Base-by-base conservation (phyloP, 1,284 basidiomycete species). In the Papiliotrema fonsecae region DNA sequence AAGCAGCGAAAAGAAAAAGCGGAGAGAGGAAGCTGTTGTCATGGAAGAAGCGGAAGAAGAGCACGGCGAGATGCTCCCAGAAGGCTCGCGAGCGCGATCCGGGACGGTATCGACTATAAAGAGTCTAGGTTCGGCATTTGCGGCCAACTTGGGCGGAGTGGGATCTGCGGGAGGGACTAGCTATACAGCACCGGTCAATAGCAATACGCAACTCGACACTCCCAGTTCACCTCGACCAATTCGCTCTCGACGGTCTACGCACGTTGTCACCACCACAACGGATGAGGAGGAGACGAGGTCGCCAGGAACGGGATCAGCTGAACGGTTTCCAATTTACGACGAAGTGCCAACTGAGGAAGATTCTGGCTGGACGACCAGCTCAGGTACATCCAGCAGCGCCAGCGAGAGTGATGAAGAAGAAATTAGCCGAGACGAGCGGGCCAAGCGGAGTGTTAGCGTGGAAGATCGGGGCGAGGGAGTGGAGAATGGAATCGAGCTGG, bases 281-380 rank as follows among this genome's bases (percentile, higher is more conserved):
- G n/a, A n/a, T n/a, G n/a, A n/a, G n/a, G n/a, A n/a, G n/a, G n/a
- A n/a, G n/a, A n/a, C n/a, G n/a, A n/a, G n/a, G n/a, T n/a, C n/a
- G n/a, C n/a, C n/a, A n/a, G n/a, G n/a, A n/a, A n/a, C n/a, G n/a
- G n/a, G n/a, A n/a, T n/a, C n/a, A n/a, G n/a, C n/a, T n/a, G n/a
- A n/a, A n/a, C n/a, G n/a, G n/a, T n/a, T n/a, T n/a, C n/a, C n/a
- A n/a, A n/a, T n/a, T n/a, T n/a, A n/a, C n/a, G n/a, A n/a, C n/a
- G 16, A 46, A 6, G 45, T 16, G 35, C 16, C 46, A 3, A 50
- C 49, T 14, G 54, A 52, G 16, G 55, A 55, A 14, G 57, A 60
- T 36, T 55, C 50, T 6, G 56, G 52, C 2, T 63, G 61, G 61
- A 57, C 55, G 3, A 56, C 55, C 14, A 42, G 40, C 4, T n/a